phyloP scores from a whole-genome alignment of 768 basidiomycete genomes.

The Rhodotorula sphaerocarpa region DNA sequence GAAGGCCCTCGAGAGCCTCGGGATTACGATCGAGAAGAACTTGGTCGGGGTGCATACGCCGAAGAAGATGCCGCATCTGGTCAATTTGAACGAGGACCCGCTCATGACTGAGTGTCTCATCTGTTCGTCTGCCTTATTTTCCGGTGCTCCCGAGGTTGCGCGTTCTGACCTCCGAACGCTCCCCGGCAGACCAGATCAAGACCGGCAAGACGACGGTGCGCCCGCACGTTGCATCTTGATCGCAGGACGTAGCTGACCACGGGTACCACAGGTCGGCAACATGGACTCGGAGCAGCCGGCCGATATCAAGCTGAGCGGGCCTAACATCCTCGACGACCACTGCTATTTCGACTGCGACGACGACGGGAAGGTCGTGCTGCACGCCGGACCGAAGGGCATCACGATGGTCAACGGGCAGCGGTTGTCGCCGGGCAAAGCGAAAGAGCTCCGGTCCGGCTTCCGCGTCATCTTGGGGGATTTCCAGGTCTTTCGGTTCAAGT shows the following conservation, averaged over 20 bases:
- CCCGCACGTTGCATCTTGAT: slow-evolving; percentile 16
- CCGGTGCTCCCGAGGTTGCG: not conserved
- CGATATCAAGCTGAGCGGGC: slow-evolving; percentile 84
- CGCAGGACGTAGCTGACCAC: too few relatives aligned
- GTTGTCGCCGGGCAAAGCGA: slow-evolving; percentile 64
- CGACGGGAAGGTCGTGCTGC: slow-evolving; percentile 66
- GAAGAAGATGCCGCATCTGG: slow-evolving; percentile 91
- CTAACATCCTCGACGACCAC: slow-evolving; percentile 84
- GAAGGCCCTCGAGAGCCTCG: slow-evolving; percentile 92
- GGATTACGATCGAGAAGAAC: slow-evolving; percentile 95
- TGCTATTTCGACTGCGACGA: slow-evolving; percentile 81
- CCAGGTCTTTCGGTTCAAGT: slow-evolving; percentile 90
- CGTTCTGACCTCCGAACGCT: not conserved
- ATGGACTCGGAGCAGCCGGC: slow-evolving; percentile 70
- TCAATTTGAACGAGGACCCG: slow-evolving; percentile 72
- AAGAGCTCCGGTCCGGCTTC: slow-evolving; percentile 85
- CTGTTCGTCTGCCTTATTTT: slow-evolving; percentile 30
- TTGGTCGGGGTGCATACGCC: slow-evolving; percentile 95
- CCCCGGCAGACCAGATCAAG: slow-evolving; percentile 63
- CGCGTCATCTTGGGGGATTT: slow-evolving; percentile 95
- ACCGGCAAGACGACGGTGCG: slow-evolving; percentile 66
- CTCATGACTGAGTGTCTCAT: slow-evolving; percentile 59
- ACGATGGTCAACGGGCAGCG: slow-evolving; percentile 94
- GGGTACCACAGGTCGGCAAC: slow-evolving; percentile 73
- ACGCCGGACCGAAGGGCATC: slow-evolving; percentile 68